Evolutionary conservation across 163 green algal species (phyloP).

Genomic region (Scenedesmus sp.): DNA sequence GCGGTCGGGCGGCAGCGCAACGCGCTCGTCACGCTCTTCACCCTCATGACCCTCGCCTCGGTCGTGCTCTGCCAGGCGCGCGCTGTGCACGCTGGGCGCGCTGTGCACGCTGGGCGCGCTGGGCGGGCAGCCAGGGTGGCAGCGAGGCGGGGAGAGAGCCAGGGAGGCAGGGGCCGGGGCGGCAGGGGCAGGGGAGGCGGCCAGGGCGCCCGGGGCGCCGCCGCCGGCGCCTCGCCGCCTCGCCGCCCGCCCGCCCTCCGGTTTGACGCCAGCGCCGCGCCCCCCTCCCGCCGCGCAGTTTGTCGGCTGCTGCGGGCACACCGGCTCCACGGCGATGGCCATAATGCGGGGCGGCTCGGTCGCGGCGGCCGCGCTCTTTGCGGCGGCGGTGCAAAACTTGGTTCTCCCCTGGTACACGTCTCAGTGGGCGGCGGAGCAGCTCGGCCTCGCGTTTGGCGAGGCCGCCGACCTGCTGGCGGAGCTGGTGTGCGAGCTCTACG

Average conservation of each 20-base stretch:
- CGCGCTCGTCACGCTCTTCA: constrained; percentile 22
- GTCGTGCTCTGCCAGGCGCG: constrained; percentile 40
- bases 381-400: constrained; percentile 22
- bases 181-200: no score
- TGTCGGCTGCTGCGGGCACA: no score
- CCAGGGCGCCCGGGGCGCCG: no score
- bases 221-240: no score
- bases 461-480: constrained; percentile 19
- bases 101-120: constrained; percentile 15
- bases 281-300: no score
- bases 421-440: constrained; percentile 34
- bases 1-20: background rate
- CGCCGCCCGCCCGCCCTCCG: no score
- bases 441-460: background rate
- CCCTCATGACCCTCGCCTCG: constrained; percentile 34
- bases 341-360: constrained; percentile 10
- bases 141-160: no score
- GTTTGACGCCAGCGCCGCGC: no score
- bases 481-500: no score
- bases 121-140: constrained; percentile 13
- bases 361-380: constrained; percentile 10
- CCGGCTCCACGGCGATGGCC: background rate
- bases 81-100: no score
- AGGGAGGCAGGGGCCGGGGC: no score
- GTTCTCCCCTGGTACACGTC: constrained; percentile 26